Evolutionary conservation across 129 eudicot species (phyloP).

Genomic region (Chrysanthemum makinoi): DNA sequence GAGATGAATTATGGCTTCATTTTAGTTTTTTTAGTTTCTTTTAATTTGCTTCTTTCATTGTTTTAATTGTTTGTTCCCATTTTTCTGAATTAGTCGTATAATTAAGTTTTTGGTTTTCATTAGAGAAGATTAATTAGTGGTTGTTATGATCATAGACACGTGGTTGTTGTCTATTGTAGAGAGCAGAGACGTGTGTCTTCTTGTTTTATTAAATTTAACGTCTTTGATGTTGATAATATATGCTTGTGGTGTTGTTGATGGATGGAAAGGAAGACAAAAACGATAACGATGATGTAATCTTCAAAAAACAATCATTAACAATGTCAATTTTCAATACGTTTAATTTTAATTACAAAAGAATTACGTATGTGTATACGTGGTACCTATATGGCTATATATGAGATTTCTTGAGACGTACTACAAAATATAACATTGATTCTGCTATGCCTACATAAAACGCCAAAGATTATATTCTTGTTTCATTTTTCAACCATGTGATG

Average conservation of each 20-base stretch:
- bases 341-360: background rate
- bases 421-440: background rate
- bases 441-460: constrained; percentile 22
- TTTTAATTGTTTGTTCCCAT: background rate
- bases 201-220: constrained; percentile 1
- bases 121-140: background rate
- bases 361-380: background rate
- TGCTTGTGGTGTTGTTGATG: background rate
- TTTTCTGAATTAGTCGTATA: background rate
- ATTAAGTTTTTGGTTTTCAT: background rate
- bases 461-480: constrained; percentile 18
- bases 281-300: background rate
- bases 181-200: background rate
- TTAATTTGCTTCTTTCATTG: too few relatives aligned
- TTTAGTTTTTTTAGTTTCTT: too few relatives aligned
- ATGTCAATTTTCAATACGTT: background rate
- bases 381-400: background rate
- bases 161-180: background rate
- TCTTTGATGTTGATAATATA: background rate
- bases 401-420: constrained; percentile 17
- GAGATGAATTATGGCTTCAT: too few relatives aligned
- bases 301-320: background rate
- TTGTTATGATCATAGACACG: constrained; percentile 19
- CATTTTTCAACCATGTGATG: constrained; percentile 19
- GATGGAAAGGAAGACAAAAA: constrained; percentile 4